Percentiles rank a stretch among this genome's conserved stretches.
phyloP scores from a whole-genome alignment of 148 eudicot species.

The Polygonum aviculare region DNA sequence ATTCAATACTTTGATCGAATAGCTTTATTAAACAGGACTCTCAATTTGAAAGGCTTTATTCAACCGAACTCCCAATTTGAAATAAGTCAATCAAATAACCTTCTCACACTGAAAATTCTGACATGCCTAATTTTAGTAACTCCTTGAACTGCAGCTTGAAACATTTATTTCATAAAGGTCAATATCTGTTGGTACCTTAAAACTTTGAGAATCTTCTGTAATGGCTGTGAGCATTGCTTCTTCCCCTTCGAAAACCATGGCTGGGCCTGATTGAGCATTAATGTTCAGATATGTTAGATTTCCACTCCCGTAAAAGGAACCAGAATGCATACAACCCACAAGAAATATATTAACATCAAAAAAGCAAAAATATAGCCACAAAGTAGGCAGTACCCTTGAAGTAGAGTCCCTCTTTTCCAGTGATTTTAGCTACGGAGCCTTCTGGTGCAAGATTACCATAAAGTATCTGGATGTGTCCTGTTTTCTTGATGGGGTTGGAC shows the following conservation, averaged over 20 bases:
- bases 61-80: background rate
- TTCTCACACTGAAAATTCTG: background rate
- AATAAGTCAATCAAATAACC: background rate
- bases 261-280: conserved; percentile 51
- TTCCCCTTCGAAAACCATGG: conserved; percentile 94
- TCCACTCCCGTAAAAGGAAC: background rate
- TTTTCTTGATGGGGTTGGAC: conserved; percentile 80
- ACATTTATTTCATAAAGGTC: background rate
- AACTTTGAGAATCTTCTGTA: conserved; percentile 59
- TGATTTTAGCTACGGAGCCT: conserved; percentile 94
- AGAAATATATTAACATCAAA: background rate
- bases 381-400: conserved; percentile 51
- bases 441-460: conserved; percentile 97
- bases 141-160: background rate
- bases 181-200: conserved; percentile 45
- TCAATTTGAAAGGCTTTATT: background rate
- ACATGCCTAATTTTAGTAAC: background rate
- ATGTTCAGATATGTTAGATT: background rate
- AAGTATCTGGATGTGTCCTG: conserved; percentile 89
- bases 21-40: background rate
- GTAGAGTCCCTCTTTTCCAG: conserved; percentile 92
- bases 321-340: background rate
- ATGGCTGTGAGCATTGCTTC: conserved; percentile 88
- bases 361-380: background rate
- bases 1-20: background rate